Base-by-base conservation (phyloP, 208 protist genomes). In the Leishmania gerbilli region DNA sequence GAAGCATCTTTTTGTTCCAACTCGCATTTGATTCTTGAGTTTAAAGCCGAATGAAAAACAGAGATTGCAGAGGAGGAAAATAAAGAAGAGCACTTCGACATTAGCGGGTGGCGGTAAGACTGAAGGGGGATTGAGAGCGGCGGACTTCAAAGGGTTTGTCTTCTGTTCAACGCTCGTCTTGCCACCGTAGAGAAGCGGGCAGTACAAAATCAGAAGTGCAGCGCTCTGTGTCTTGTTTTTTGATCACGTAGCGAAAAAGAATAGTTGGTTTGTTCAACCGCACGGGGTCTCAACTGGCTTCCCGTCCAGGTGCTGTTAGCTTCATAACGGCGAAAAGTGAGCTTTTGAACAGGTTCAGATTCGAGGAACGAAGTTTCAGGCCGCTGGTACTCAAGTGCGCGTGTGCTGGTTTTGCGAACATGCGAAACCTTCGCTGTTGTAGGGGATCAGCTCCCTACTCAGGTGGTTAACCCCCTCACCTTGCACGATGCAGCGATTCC, bases 1-100 rank as follows among this genome's bases (percentile, higher is more conserved):
- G 80, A 67, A 89, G 80, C 76, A 81, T 83, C 9, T 67, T 45
- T 21, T 42, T 79, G 42, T 78, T 79, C 19, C 34, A 58, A 45
- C n/a, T 55, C 19, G 64, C 67, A 37, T 79, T 78, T 49, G 15
- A 56, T 21, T 81, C 42, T 76, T 62, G 45, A 42, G 40, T 34
- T 74, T 74, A 3, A 47, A 53, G 27, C 21, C 51, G 27, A 81
- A 40, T 8, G 45, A 24, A 49, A 49, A 60, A 34, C 51, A 76
- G 75, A 68, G n/a, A 31, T 77, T 27, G n/a, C 37, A 65, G 42
- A 84, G 19, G 27, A 72, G 40, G 65, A 19, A 34, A 37, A 64
- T 34, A n/a, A 53, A 58, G 17, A 72, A 42, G 31, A 37, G 37
- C 1, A 53, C n/a, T 42, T 69, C 11, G 34, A 34, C 24, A 68